Conservation (phyloP, 208 protist species). For the Endotrypanum monterogeii region DNA sequence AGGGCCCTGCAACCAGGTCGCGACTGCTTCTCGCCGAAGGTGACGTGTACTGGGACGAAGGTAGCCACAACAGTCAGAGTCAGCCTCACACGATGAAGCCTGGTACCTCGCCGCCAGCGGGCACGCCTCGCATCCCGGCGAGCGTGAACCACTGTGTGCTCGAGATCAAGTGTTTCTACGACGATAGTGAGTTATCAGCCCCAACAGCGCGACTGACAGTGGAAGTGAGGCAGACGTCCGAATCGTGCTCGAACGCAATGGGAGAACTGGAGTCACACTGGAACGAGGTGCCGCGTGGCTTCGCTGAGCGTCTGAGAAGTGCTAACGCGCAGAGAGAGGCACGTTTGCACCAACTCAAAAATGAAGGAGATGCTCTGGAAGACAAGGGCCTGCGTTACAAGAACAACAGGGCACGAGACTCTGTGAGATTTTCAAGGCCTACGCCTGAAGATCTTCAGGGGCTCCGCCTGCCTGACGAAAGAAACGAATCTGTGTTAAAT, state of each 20-base stretch:
- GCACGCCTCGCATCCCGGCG: slow-evolving; percentile 12
- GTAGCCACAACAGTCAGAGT: slow-evolving; percentile 41
- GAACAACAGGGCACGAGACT: too few species aligned
- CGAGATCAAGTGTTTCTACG: slow-evolving; percentile 26
- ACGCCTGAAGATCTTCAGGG: slow-evolving; percentile 15
- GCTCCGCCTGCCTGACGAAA: slow-evolving; percentile 12
- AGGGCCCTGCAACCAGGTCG: neutral
- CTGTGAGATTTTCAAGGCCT: neutral
- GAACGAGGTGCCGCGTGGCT: slow-evolving; percentile 27
- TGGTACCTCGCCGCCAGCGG: neutral
- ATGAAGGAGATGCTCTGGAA: slow-evolving; percentile 24
- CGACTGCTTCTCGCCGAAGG: slow-evolving; percentile 39
- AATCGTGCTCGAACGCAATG: slow-evolving; percentile 25
- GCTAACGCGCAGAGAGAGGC: slow-evolving; percentile 17
- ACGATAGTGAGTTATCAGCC: neutral
- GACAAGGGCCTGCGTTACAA: slow-evolving; percentile 15
- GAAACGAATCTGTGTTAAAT: slow-evolving; percentile 15
- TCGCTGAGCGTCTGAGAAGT: slow-evolving; percentile 8
- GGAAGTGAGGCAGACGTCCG: slow-evolving; percentile 27
- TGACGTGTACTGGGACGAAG: slow-evolving; percentile 57
- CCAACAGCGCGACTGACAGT: slow-evolving; percentile 13
- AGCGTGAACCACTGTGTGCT: slow-evolving; percentile 26
- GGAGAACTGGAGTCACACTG: slow-evolving; percentile 31
- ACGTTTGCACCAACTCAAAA: slow-evolving; percentile 12
- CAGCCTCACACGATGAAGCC: slow-evolving; percentile 11